Evolutionary conservation across 768 basidiomycete genomes (phyloP).

Genomic region (Psilocybe azurescens): DNA sequence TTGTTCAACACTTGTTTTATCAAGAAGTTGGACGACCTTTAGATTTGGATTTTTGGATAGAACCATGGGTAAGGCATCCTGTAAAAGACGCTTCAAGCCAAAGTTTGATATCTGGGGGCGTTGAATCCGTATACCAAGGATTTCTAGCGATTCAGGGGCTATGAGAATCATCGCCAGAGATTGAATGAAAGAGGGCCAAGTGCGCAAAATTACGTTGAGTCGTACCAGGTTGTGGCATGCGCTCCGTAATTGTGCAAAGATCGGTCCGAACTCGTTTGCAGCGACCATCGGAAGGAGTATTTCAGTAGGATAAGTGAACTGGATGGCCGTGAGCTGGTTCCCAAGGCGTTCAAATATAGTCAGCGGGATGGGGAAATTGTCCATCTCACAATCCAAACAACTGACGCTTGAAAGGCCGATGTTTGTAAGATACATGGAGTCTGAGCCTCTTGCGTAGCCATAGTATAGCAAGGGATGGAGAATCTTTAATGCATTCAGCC

Average conservation of each 20-base stretch:
- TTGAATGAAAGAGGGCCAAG: not conserved
- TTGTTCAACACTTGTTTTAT: not conserved
- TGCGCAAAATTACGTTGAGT: slow-evolving; percentile 2
- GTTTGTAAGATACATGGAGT: slow-evolving; percentile 3
- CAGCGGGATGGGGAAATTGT: no score
- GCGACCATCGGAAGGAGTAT: not conserved
- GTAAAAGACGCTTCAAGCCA: not conserved
- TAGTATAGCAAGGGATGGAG: slow-evolving; percentile 3
- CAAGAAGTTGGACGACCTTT: slow-evolving; percentile 8
- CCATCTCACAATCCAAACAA: no score
- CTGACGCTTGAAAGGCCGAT: not conserved
- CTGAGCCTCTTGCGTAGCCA: not conserved
- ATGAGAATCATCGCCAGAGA: not conserved
- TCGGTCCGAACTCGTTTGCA: not conserved
- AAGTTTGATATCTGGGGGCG: slow-evolving; percentile 3
- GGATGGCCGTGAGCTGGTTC: not conserved
- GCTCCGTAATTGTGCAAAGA: not conserved
- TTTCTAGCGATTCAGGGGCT: not conserved
- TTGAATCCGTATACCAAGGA: slow-evolving; percentile 1
- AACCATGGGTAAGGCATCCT: not conserved
- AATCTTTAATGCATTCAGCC: slow-evolving; percentile 11
- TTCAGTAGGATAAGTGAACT: not conserved
- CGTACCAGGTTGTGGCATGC: slow-evolving; percentile 8
- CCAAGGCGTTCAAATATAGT: no score
- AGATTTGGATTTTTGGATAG: slow-evolving; percentile 1